Evolutionary conservation across 768 basidiomycete genomes (phyloP), one percentile per base, ranked within the genome.

Genomic region (Naematelia encephala): DNA sequence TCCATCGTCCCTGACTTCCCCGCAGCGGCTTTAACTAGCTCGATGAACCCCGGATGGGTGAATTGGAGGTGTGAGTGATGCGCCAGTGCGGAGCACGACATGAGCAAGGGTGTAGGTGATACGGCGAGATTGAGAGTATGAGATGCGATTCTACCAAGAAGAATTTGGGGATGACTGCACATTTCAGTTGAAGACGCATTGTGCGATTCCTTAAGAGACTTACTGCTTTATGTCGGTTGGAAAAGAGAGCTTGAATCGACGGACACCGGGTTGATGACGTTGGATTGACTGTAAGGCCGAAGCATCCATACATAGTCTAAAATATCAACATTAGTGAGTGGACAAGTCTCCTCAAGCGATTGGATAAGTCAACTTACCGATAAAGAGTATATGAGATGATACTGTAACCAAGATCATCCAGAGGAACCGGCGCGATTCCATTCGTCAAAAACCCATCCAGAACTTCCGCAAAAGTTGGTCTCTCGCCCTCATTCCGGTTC

Each of bases 51-150:
- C 19, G 43, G 16, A 19, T 14, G 26, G 10, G 49, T 23, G 45
- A 62, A 57, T 25, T 57, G 56, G 19, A 62, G 26, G 30, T 58
- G 57, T 39, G 49, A 26, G 49, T 62, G 61, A 48, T 62, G 30
- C 14, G 56, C 49, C 10, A 57, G 29, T 21, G 61, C 61, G 14
- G 56, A 44, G 45, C 61, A 58, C 22, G 42, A 45, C 16, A 57
- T 22, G n/a, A 57, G 48, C 3, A 56, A 49, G 11, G 54, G 50
- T 2, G 54, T 57, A 8, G 60, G 55, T 3, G 60, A 22, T 16
- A 39, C 22, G 14, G 60, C 59, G 23, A 26, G 16, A 16, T 57
- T 29, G n/a, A 54, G 29, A 47, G 53, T 60, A 42, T 55, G 51
- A n/a, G 12, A 12, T 11, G 60, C 60, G 28, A 61, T 27, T 13